phyloP scores from a whole-genome alignment of 306 rosid genomes.

The Prunus campanulata region DNA sequence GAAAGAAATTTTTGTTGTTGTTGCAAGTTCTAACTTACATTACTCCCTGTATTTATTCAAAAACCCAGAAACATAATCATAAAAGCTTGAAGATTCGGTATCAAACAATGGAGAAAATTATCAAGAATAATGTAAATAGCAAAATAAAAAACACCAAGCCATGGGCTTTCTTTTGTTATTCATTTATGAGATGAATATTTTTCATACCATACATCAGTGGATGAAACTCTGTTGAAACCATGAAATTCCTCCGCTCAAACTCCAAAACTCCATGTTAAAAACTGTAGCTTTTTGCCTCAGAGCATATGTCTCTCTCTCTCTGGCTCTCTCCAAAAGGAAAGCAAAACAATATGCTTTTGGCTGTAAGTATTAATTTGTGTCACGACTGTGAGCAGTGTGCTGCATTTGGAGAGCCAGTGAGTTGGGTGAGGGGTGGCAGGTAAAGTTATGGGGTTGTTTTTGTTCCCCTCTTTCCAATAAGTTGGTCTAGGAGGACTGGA shows the following conservation, averaged over 20 bases:
- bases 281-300: background rate
- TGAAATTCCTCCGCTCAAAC: background rate
- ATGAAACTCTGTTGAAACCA: conserved; percentile 10
- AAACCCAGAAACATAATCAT: background rate
- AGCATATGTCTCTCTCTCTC: background rate
- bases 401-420: conserved; percentile 10
- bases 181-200: background rate
- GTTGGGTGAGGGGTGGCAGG: conserved; percentile 23
- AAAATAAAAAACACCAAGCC: too few species aligned
- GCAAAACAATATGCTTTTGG: background rate
- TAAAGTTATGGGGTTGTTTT: conserved; percentile 14
- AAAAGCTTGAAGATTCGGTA: background rate
- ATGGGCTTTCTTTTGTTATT: background rate
- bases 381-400: conserved; percentile 8
- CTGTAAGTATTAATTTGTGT: conserved; percentile 7
- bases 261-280: background rate
- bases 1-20: too few species aligned
- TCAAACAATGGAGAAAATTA: background rate
- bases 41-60: too few species aligned
- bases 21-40: too few species aligned
- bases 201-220: conserved; percentile 20
- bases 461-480: conserved; percentile 15
- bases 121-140: background rate
- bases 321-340: conserved; percentile 5
- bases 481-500: conserved; percentile 13